Evolutionary conservation across 2,329 filamentous ascomycete genomes (phyloP).

Genomic region (Colletotrichum sp.): DNA sequence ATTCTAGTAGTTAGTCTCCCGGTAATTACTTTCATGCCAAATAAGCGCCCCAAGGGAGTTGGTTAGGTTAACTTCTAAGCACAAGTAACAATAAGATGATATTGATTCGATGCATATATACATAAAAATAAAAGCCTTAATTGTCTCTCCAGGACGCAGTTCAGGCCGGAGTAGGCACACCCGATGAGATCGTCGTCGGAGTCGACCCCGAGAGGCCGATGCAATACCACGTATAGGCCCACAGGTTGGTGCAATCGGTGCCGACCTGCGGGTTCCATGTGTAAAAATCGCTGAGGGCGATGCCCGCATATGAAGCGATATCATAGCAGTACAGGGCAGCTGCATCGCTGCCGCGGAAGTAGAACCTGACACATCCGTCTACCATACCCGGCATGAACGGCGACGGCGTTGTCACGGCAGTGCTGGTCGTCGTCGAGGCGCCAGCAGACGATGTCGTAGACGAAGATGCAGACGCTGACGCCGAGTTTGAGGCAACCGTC

Average conservation of each 20-base stretch:
- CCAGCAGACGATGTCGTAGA: neutral
- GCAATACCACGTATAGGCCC: neutral
- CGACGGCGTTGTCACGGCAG: neutral
- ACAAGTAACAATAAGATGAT: neutral
- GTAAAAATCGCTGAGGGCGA: constrained; percentile 18
- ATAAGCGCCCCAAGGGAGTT: neutral
- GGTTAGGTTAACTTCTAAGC: neutral
- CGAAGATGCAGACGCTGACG: neutral
- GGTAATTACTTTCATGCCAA: neutral
- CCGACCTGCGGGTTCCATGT: neutral
- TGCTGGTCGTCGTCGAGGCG: neutral
- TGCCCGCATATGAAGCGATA: neutral
- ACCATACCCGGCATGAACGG: neutral
- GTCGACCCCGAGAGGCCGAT: neutral
- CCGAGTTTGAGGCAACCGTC: neutral
- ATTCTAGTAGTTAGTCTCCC: neutral
- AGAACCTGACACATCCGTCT: neutral
- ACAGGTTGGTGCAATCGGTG: neutral
- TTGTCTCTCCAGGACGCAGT: neutral
- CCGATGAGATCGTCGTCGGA: neutral
- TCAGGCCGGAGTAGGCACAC: neutral
- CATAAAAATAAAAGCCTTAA: neutral
- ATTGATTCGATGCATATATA: neutral
- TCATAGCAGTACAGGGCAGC: neutral
- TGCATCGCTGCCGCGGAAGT: neutral